Evolutionary conservation across 441 rosid species (phyloP).

Genomic region (Eruca vesicaria): DNA sequence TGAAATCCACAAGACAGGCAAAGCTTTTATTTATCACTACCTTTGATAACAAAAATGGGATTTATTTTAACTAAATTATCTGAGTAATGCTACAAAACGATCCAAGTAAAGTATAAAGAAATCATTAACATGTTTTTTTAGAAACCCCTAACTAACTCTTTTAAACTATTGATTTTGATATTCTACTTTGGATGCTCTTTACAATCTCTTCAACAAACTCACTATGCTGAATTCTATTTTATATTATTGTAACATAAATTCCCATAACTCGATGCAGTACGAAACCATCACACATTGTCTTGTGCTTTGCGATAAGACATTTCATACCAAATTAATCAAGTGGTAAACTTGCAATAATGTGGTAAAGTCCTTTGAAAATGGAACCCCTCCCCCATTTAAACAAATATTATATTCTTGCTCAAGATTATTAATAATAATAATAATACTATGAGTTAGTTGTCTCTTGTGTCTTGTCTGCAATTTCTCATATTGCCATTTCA

Average conservation of each 20-base stretch:
- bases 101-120: not conserved
- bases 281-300: slow-evolving; percentile 13
- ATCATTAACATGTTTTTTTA: not conserved
- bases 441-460: too few relatives aligned
- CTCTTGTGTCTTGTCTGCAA: too few relatives aligned
- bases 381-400: too few relatives aligned
- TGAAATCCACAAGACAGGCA: not conserved
- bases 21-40: not conserved
- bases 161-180: not conserved
- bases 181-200: slow-evolving; percentile 1
- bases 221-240: not conserved
- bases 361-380: not conserved
- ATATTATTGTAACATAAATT: slow-evolving; percentile 15
- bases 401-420: too few relatives aligned
- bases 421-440: too few relatives aligned
- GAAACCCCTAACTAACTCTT: slow-evolving; percentile 1
- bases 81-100: not conserved
- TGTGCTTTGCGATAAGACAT: not conserved
- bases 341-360: too few relatives aligned
- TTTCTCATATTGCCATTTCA: not conserved
- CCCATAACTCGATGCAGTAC: slow-evolving; percentile 3
- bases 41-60: too few relatives aligned
- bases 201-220: slow-evolving; percentile 21
- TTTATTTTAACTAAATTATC: too few relatives aligned
- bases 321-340: not conserved